Base-by-base conservation (phyloP, 371 early-diverging fungal genomes). In the Actinomucor elegans region DNA sequence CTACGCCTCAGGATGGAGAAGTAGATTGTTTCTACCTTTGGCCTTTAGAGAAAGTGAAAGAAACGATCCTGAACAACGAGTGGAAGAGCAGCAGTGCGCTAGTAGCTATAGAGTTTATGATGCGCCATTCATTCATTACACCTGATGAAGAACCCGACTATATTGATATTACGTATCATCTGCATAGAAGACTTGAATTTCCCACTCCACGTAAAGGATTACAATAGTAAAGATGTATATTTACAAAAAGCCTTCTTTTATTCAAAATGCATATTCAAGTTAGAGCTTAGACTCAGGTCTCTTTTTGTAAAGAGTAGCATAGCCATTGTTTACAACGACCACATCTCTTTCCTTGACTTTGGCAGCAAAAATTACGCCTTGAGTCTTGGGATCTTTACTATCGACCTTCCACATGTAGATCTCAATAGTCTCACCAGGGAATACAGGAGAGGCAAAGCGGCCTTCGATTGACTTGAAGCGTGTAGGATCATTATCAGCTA, bases 41-140 rank as follows among this genome's bases (percentile, higher is more conserved):
- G 90, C 56, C 72, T 3, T 62, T 94, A 51, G 83, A 86, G 15
- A 79, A 93, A 61, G 73, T 85, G 14, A 68, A 70, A 45, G 57
- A 77, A 11, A 69, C 75, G 0, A 65, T 96, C 29, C 55, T 75
- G 4, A 59, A 41, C 1, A 84, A 81, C 12, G 83, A 88, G 67
- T 96, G 95, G 80, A 96, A 92, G 69, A 90, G 92, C 0, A 94
- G 96, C 62, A 89, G 94, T 50, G 94, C 88, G 0, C 52, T 55
- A 66, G 89, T 88, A 26, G 66, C 83, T 6, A 66, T 97, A 9
- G 95, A 96, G 54, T 97, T 95, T 55, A 66, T 96, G 75, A 80
- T 94, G 40, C 79, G 90, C 2, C 89, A 85, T 35, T 90, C 87
- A 0, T 66, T 78, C 32, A 57, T 96, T 18, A 88, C 83, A 4